A percentile compares a stretch with the other conserved stretches of the same genome.
Evolutionary conservation across 352 stramenopile species (phyloP).

Genomic region (Saprolegnia diclina): DNA sequence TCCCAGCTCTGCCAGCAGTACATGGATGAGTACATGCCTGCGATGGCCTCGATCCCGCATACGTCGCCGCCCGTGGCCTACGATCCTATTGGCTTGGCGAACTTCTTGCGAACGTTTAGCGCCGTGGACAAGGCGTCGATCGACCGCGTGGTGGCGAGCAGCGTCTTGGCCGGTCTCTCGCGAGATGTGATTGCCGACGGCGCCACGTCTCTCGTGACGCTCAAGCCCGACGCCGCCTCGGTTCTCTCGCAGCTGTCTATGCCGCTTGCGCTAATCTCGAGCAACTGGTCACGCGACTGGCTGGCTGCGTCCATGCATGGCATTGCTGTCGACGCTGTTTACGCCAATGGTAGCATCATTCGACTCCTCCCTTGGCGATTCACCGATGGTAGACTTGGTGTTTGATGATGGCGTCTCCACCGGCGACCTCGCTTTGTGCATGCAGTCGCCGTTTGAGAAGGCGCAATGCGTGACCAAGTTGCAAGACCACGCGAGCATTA

Average conservation of each 20-base stretch:
- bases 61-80: background rate
- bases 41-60: background rate
- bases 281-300: conserved; percentile 21
- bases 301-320: background rate
- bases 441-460: conserved; percentile 18
- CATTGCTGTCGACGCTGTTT: background rate
- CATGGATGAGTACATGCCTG: background rate
- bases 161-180: conserved; percentile 2
- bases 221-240: background rate
- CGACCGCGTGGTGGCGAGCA: background rate
- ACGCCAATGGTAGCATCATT: conserved; percentile 10
- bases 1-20: background rate
- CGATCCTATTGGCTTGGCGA: background rate
- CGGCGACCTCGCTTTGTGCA: conserved; percentile 8
- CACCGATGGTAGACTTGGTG: conserved; percentile 12
- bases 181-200: background rate
- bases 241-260: background rate
- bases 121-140: conserved; percentile 3
- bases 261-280: conserved; percentile 12
- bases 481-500: background rate
- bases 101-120: conserved; percentile 4
- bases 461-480: background rate
- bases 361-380: background rate
- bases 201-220: background rate
- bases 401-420: conserved; percentile 17